Percentiles rank a stretch among this genome's conserved stretches.
Evolutionary conservation across 306 rosid genomes (phyloP).

Genomic region (Lathyrus oleraceus): DNA sequence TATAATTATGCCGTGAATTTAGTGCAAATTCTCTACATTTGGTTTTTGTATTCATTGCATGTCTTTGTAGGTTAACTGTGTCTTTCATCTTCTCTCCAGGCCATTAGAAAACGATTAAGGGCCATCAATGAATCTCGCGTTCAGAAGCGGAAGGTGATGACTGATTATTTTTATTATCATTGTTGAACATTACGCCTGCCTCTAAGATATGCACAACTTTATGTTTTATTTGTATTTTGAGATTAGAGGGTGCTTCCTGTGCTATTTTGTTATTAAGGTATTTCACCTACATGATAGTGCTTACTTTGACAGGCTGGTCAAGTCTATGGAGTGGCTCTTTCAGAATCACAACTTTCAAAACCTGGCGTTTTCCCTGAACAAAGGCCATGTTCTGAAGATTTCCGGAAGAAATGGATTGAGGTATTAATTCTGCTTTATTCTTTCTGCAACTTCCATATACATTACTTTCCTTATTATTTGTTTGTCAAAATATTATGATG

Average conservation of each 20-base stretch:
- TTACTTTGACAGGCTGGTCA: slow-evolving; percentile 87
- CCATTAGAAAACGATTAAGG: slow-evolving; percentile 77
- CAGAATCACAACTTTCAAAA: slow-evolving; percentile 73
- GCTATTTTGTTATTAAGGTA: slow-evolving; percentile 32
- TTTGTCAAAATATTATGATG: slow-evolving; percentile 14
- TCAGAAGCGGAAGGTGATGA: slow-evolving; percentile 88
- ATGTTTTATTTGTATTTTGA: slow-evolving; percentile 16
- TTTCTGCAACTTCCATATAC: not conserved
- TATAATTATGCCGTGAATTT: slow-evolving; percentile 15
- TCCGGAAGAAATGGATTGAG: slow-evolving; percentile 94
- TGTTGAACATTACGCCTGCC: slow-evolving; percentile 21
- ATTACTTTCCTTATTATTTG: not conserved
- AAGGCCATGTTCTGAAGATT: slow-evolving; percentile 72
- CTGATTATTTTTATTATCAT: slow-evolving; percentile 32
- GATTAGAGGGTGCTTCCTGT: slow-evolving; percentile 15
- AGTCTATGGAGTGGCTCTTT: slow-evolving; percentile 84
- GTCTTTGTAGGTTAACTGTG: slow-evolving; percentile 22
- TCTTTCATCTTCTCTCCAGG: slow-evolving; percentile 56
- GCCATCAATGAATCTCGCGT: slow-evolving; percentile 95
- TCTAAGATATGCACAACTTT: not conserved
- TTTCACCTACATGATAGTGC: slow-evolving; percentile 28
- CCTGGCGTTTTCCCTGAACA: slow-evolving; percentile 80
- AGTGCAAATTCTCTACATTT: slow-evolving; percentile 17
- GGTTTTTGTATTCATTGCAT: slow-evolving; percentile 26
- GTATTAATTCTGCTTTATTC: slow-evolving; percentile 39